Base-by-base conservation (phyloP, 2,329 filamentous ascomycete genomes). In the Paracamarosporium sp. region DNA sequence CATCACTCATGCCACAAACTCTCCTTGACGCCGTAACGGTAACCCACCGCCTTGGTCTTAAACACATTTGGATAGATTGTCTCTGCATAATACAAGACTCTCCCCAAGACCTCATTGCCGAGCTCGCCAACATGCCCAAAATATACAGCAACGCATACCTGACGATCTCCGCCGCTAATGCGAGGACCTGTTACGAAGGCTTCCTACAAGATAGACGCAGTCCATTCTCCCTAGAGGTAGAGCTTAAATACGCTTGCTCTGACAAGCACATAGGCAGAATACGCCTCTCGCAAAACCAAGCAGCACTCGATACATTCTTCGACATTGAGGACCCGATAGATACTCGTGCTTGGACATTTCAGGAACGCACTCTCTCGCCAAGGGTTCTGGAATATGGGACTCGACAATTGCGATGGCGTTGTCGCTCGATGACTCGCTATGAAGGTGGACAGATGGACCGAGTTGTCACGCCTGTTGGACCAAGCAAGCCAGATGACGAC, bases 81-180 rank as follows among this genome's bases (percentile, higher is more conserved):
- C 35, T 60, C 6, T 63, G 60, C 20, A 59, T 63, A 20, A 50
- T 67, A 13, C 63, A 66, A 50, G 59, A 67, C 31, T 22, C 40
- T n/a, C 35, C 40, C 17, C 45, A 55, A 2, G 17, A 50, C 31
- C 17, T 43, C 20, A 25, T 43, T 25, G 40, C 40, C 2, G 40
- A 43, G 9, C n/a, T n/a, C n/a, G n/a, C n/a, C n/a, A n/a, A n/a
- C n/a, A 43, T 43, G 2, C 40, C 40, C 11, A n/a, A 43, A 3
- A 43, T 43, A 24, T 43, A 43, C 22, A 20, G 40, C 4, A 7
- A 43, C n/a, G 40, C 40, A 25, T 11, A 22, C 12, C 40, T 43
- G 4, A 43, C 40, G 5, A 43, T 43, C n/a, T n/a, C n/a, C n/a
- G n/a, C n/a, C n/a, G n/a, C n/a, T n/a, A n/a, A n/a, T n/a, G n/a